Conservation (phyloP, 441 rosid genomes). For the Raphanus hybrid region DNA sequence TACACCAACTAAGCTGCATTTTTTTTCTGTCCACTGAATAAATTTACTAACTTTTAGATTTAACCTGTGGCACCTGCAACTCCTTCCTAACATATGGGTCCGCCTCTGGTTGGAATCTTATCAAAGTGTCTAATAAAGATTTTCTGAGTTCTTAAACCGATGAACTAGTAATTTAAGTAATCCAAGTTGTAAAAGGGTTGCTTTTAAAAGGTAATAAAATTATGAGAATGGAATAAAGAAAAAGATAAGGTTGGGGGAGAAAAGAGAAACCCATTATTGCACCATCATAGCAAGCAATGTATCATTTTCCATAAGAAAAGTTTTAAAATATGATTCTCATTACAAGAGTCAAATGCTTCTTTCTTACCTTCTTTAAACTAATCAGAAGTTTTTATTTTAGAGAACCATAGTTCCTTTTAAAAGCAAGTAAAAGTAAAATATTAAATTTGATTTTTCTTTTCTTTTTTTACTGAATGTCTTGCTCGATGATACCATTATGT, state of each 20-base stretch:
- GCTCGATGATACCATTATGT: no score
- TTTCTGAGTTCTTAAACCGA: not conserved
- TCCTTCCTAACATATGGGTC: no score
- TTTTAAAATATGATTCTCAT: not conserved
- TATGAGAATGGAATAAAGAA: conserved; percentile 8
- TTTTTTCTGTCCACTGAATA: no score
- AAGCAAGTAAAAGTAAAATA: not conserved
- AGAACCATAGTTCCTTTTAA: not conserved
- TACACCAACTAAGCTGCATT: no score
- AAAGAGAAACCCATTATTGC: conserved; percentile 34
- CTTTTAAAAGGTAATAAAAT: conserved; percentile 10
- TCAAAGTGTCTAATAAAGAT: not conserved
- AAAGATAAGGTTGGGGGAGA: conserved; percentile 25
- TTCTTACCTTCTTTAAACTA: not conserved
- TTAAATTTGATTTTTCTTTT: not conserved
- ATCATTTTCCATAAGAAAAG: not conserved
- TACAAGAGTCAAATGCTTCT: not conserved
- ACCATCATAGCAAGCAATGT: conserved; percentile 30
- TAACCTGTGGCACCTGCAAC: no score
- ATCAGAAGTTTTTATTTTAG: not conserved
- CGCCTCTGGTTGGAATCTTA: conserved; percentile 1
- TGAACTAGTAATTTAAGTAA: conserved; percentile 15
- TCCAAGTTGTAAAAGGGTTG: not conserved
- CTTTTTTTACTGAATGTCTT: not conserved
- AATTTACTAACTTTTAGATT: no score